phyloP scores from a whole-genome alignment of 2,329 filamentous ascomycete species.

The Paraconiothyrium brasiliense region DNA sequence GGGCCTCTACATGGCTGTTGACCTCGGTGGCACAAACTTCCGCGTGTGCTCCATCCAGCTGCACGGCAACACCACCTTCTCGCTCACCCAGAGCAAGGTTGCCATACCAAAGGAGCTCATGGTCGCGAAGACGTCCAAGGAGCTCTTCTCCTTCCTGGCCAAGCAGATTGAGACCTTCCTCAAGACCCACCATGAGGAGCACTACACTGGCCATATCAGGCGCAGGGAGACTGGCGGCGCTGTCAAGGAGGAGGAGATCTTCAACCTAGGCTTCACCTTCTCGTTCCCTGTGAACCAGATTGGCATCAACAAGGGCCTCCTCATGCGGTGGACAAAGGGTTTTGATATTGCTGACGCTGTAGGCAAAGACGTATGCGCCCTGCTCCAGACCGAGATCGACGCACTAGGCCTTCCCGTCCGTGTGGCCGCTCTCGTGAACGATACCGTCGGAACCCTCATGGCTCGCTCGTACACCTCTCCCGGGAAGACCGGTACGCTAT shows the following conservation, averaged over 20 bases:
- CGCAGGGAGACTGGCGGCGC: slow-evolving; percentile 69
- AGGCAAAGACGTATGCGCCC: slow-evolving; percentile 90
- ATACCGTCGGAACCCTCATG: slow-evolving; percentile 98
- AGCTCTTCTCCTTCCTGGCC: slow-evolving; percentile 92
- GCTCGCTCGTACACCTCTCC: slow-evolving; percentile 94
- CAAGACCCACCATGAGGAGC: slow-evolving; percentile 84
- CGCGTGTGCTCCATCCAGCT: slow-evolving; percentile 94
- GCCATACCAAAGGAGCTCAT: slow-evolving; percentile 90
- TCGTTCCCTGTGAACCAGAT: slow-evolving; percentile 95
- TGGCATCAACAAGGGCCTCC: slow-evolving; percentile 91
- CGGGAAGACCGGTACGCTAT: slow-evolving; percentile 82
- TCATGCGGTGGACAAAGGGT: slow-evolving; percentile 98
- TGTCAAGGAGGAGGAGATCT: slow-evolving; percentile 77
- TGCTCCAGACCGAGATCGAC: slow-evolving; percentile 91
- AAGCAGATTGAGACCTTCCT: slow-evolving; percentile 92
- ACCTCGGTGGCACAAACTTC: slow-evolving; percentile 98
- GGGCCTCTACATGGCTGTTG: slow-evolving; percentile 95
- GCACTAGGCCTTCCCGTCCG: slow-evolving; percentile 85
- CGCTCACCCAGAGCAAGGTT: slow-evolving; percentile 90
- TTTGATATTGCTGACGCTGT: slow-evolving; percentile 96
- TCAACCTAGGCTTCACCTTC: slow-evolving; percentile 98
- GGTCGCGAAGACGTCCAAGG: slow-evolving; percentile 83
- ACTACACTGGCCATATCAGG: slow-evolving; percentile 76
- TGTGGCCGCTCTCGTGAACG: slow-evolving; percentile 96
- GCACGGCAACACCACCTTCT: slow-evolving; percentile 94